phyloP scores from a whole-genome alignment of 1,284 basidiomycete genomes.

The Tilletia caries region DNA sequence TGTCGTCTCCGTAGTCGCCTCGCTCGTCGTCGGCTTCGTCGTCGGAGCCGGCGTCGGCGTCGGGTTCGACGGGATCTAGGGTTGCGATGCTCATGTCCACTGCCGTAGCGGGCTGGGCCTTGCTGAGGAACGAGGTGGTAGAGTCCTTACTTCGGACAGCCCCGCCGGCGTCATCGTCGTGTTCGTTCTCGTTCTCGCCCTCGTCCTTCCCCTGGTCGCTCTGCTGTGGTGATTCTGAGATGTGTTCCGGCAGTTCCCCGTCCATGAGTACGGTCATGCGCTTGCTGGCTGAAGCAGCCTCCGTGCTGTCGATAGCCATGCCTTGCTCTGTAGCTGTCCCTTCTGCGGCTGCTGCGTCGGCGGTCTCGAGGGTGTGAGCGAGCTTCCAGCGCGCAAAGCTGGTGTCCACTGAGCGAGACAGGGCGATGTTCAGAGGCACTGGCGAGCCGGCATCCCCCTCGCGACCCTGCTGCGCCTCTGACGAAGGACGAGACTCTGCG shows the following conservation, averaged over 20 bases:
- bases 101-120: background rate
- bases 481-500: no score
- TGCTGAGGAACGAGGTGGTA: background rate
- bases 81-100: conserved; percentile 21
- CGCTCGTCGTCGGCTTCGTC: conserved; percentile 10
- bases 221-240: background rate
- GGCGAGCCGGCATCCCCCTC: background rate
- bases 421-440: no score
- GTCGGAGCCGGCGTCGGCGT: conserved; percentile 13
- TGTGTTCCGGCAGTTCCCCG: conserved; percentile 34
- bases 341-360: background rate
- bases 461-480: background rate
- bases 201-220: conserved; percentile 5
- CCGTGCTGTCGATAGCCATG: background rate
- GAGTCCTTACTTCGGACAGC: background rate
- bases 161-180: background rate
- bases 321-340: background rate
- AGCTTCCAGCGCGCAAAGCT: background rate
- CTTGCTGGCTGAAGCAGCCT: conserved; percentile 16
- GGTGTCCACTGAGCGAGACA: background rate
- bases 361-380: background rate
- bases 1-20: background rate
- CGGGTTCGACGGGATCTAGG: conserved; percentile 23
- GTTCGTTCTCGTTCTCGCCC: conserved; percentile 18
- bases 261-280: conserved; percentile 41